Evolutionary conservation across 2,329 filamentous ascomycete species (phyloP).

Genomic region (Colletotrichum trifolii): DNA sequence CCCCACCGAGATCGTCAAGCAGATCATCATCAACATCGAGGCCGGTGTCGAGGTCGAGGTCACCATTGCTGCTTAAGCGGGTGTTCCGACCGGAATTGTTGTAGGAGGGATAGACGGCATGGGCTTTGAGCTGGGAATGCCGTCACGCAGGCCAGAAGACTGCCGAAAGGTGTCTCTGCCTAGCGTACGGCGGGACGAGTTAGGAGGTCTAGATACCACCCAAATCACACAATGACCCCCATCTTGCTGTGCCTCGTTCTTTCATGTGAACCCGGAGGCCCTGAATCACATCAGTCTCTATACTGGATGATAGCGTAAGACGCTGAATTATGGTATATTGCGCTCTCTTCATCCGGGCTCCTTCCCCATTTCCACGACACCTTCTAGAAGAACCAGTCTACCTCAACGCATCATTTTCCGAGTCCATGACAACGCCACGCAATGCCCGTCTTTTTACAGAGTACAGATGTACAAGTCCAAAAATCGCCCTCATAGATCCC

Average conservation of each 20-base stretch:
- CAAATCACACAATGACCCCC: slow-evolving; percentile 30
- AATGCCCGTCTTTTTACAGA: slow-evolving; percentile 27
- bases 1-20: slow-evolving; percentile 97
- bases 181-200: slow-evolving; percentile 25
- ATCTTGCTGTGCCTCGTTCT: background rate
- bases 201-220: slow-evolving; percentile 36
- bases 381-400: no score
- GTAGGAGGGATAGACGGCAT: slow-evolving; percentile 22
- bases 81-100: slow-evolving; percentile 7
- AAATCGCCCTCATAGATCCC: slow-evolving; percentile 69
- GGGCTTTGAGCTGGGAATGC: slow-evolving; percentile 27
- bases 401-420: no score
- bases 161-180: slow-evolving; percentile 16
- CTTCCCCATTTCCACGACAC: background rate
- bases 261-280: background rate
- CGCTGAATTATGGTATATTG: no score
- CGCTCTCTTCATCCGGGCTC: background rate
- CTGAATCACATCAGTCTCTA: accelerated
- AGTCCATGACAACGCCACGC: slow-evolving; percentile 21
- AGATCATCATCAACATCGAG: slow-evolving; percentile 97
- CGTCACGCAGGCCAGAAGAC: background rate
- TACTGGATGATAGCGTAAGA: no score
- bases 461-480: background rate
- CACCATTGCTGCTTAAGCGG: slow-evolving; percentile 82
- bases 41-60: slow-evolving; percentile 94